phyloP scores from a whole-genome alignment of 2,329 filamentous ascomycete species.

The Verticillium zaregamsianum region DNA sequence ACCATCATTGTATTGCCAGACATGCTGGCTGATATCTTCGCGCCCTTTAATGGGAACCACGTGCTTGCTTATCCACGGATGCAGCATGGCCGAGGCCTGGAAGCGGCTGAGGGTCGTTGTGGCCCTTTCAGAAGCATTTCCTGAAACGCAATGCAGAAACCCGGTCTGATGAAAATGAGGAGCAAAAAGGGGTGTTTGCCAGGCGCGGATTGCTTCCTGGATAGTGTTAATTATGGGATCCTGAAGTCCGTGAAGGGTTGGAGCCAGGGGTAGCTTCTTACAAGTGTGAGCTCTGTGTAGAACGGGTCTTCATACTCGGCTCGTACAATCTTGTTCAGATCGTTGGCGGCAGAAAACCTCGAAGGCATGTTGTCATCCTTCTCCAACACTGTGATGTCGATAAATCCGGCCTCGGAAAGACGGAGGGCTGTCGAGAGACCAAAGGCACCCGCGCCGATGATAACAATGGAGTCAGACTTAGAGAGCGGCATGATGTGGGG shows the following conservation, averaged over 20 bases:
- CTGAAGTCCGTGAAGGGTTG: not conserved
- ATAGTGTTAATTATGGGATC: not conserved
- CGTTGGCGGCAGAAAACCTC: conserved; percentile 48
- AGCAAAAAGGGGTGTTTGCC: conserved; percentile 46
- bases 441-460: conserved; percentile 43
- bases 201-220: conserved; percentile 46
- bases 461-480: conserved; percentile 19
- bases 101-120: conserved; percentile 38
- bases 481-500: not conserved
- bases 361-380: conserved; percentile 35
- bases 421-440: conserved; percentile 46
- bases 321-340: conserved; percentile 59
- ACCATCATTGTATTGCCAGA: conserved; percentile 45
- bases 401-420: conserved; percentile 37
- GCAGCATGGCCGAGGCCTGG: conserved; percentile 32
- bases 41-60: conserved; percentile 23
- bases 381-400: conserved; percentile 43
- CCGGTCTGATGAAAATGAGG: conserved; percentile 43
- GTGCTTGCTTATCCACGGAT: conserved; percentile 30
- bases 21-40: conserved; percentile 34
- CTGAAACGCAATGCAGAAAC: conserved; percentile 43
- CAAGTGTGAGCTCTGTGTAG: conserved; percentile 50
- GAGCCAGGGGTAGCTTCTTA: conserved; percentile 19
- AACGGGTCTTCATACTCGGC: conserved; percentile 55
- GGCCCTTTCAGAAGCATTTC: conserved; percentile 41